Percentiles rank a stretch among this genome's conserved stretches.
Conservation (phyloP, 345 rosid species). For the Murraya koenigii region DNA sequence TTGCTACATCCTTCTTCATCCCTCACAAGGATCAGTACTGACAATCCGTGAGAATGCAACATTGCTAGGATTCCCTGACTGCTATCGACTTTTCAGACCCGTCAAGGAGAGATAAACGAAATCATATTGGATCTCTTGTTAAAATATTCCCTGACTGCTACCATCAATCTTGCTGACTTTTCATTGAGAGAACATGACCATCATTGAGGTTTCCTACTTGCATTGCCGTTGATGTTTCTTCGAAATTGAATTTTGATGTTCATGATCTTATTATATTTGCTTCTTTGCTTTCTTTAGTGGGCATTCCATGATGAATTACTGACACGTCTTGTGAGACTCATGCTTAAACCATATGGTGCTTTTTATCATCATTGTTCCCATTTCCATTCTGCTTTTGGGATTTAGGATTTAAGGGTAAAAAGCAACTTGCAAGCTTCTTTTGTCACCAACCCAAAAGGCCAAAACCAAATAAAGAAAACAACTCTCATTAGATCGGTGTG, state of each 20-base stretch:
- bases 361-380: neutral
- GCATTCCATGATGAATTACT: neutral
- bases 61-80: constrained; percentile 47
- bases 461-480: neutral
- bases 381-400: neutral
- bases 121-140: neutral
- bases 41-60: constrained; percentile 49
- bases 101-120: constrained; percentile 35
- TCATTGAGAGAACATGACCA: neutral
- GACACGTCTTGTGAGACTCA: neutral
- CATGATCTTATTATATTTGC: neutral
- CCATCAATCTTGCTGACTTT: neutral
- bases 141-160: neutral
- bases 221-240: neutral
- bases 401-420: neutral
- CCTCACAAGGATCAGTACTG: constrained; percentile 43
- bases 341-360: no score
- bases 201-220: neutral
- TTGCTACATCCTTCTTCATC: constrained; percentile 30
- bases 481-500: neutral
- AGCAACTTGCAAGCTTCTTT: neutral
- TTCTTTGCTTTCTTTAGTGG: neutral
- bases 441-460: neutral
- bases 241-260: neutral
- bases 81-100: constrained; percentile 36